Conservation (phyloP, 768 basidiomycete species). For the Termitomyces titanicus region DNA sequence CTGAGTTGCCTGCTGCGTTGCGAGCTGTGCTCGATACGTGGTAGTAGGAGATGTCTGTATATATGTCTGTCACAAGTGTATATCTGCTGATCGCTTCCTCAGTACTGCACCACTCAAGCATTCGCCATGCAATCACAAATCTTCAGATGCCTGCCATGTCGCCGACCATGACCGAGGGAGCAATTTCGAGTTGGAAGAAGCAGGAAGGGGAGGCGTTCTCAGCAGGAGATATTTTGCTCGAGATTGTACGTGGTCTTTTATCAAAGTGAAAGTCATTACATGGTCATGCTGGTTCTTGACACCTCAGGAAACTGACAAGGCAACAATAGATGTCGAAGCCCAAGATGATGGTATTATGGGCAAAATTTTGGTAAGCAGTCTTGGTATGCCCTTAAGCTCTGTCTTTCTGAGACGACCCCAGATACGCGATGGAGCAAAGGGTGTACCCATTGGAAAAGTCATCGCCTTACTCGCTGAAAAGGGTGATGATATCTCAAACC, state of each 20-base stretch:
- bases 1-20: constrained; percentile 11
- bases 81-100: constrained; percentile 1
- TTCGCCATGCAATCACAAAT: constrained; percentile 61
- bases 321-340: constrained; percentile 97
- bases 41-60: constrained; percentile 12
- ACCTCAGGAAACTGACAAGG: constrained; percentile 84
- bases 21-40: background rate
- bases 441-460: constrained; percentile 80
- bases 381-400: background rate
- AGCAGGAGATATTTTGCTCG: constrained; percentile 82
- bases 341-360: constrained; percentile 95
- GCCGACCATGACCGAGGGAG: constrained; percentile 95
- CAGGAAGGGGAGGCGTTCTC: constrained; percentile 76
- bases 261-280: background rate
- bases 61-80: background rate
- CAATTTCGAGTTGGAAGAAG: constrained; percentile 89
- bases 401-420: constrained; percentile 22
- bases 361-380: constrained; percentile 75
- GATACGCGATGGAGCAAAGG: constrained; percentile 77
- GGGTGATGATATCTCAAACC: constrained; percentile 90
- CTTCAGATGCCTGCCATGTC: constrained; percentile 97
- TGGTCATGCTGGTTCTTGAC: background rate
- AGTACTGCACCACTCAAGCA: constrained; percentile 54
- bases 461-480: constrained; percentile 95
- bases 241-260: constrained; percentile 63